These are phyloP conservation scores for Madurella mycetomatis DNA, from an alignment of 2,329 filamentous ascomycete genomes.

Conservation along the genomic window DNA sequence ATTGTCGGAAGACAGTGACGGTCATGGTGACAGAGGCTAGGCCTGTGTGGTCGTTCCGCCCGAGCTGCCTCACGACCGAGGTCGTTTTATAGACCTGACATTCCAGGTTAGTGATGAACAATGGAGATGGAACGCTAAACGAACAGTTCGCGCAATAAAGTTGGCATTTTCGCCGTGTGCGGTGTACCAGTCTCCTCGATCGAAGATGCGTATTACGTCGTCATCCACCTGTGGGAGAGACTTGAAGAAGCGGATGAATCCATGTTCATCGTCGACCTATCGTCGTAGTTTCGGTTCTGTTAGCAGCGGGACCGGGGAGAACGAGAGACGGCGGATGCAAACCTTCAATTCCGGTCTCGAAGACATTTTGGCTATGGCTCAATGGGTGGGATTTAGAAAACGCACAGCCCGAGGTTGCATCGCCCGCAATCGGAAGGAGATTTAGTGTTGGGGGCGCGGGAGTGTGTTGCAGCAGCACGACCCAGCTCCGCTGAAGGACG, in stretches of 20 bases:
- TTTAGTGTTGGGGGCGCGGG: too few relatives aligned
- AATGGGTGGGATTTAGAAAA: neutral
- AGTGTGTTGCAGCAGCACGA: neutral
- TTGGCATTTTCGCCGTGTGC: constrained; percentile 83
- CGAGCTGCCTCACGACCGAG: constrained; percentile 86
- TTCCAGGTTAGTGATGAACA: neutral
- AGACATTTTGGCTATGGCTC: constrained; percentile 50
- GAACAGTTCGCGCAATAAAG: constrained; percentile 73
- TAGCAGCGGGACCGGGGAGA: constrained; percentile 14
- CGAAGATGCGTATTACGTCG: constrained; percentile 84
- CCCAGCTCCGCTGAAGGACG: constrained; percentile 11
- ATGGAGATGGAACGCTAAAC: constrained; percentile 20
- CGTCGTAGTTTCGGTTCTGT: neutral
- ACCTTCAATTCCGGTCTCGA: constrained; percentile 70
- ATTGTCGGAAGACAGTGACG: constrained; percentile 89
- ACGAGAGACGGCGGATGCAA: constrained; percentile 15
- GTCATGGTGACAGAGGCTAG: constrained; percentile 94
- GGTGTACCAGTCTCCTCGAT: constrained; percentile 92
- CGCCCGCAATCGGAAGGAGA: neutral
- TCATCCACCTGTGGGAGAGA: constrained; percentile 67
- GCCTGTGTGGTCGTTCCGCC: constrained; percentile 75
- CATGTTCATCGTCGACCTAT: constrained; percentile 90
- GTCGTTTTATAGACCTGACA: constrained; percentile 92
- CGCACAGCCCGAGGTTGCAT: constrained; percentile 5
- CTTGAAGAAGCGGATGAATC: constrained; percentile 96